Percentiles rank a stretch among this genome's conserved stretches.
Conservation (phyloP, 306 rosid species). For the Malus sieversii region DNA sequence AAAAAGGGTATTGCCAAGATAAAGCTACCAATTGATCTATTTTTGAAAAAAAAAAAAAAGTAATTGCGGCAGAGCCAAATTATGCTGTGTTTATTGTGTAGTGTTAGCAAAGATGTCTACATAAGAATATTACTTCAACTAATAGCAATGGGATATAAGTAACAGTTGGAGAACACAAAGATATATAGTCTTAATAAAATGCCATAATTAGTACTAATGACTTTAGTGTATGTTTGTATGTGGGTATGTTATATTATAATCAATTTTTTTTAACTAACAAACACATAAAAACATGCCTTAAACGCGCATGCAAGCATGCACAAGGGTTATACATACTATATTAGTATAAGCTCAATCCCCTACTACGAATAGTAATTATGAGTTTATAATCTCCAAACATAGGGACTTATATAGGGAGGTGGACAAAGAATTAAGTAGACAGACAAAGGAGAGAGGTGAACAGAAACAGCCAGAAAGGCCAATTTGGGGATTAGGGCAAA, state of each 20-base stretch:
- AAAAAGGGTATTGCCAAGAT: too few species aligned
- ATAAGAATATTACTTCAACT: background rate
- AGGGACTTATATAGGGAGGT: slow-evolving; percentile 15
- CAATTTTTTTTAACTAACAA: slow-evolving; percentile 6
- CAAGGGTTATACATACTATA: slow-evolving; percentile 19
- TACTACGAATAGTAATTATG: slow-evolving; percentile 42
- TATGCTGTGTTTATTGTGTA: background rate
- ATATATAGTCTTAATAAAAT: background rate
- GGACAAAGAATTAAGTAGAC: slow-evolving; percentile 35
- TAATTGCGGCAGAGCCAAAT: background rate
- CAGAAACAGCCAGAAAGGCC: slow-evolving; percentile 49
- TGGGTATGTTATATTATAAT: background rate
- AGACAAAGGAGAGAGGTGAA: slow-evolving; percentile 21
- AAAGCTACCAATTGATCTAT: too few species aligned
- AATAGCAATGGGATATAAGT: background rate
- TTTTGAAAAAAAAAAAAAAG: too few species aligned
- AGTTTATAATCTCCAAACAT: slow-evolving; percentile 54
- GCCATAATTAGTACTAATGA: background rate
- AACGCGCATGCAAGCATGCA: slow-evolving; percentile 84
- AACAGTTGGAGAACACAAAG: background rate
- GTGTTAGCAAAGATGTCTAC: background rate
- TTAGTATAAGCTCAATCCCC: slow-evolving; percentile 34
- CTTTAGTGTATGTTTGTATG: background rate
- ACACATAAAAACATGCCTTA: slow-evolving; percentile 66
- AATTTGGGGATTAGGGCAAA: slow-evolving; percentile 59